Base-by-base conservation (phyloP, 208 protist species). In the Vickermania ingenoplastis region DNA sequence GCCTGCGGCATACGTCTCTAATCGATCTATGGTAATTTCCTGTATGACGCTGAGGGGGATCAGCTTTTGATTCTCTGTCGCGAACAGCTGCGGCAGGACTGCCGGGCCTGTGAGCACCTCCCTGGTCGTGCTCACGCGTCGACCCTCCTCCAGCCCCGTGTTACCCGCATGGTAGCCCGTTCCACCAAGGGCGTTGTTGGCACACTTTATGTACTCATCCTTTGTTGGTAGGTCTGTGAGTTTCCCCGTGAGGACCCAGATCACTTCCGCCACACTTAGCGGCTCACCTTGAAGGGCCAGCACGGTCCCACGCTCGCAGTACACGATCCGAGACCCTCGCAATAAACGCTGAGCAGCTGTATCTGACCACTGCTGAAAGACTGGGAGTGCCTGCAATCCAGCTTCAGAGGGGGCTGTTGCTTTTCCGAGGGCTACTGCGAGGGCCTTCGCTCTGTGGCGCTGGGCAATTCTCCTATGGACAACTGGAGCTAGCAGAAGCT, bases 161-260 rank as follows among this genome's bases (percentile, higher is more conserved):
- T n/a, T n/a, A n/a, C n/a, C n/a, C n/a, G n/a, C n/a, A n/a, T n/a
- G n/a, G n/a, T n/a, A n/a, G 22, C 24, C 11, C 7, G 50, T 54
- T 5, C 13, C 21, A 13, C 21, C 13, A 28, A 26, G n/a, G 11
- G 24, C 22, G 50, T 54, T 54, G 11, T 17, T 5, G 21, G 24
- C 50, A 26, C 50, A 54, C 13, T 17, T 26, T 26, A 28, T 25
- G 11, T 71, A 54, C 29, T 89, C 78, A 21, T 29, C 53, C 51
- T 85, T 88, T 28, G 63, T 74, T 0, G 72, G 80, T 1, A 93
- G 65, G 59, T 93, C 75, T 3, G 66, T 61, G 30, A 90, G 29
- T 53, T 68, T 77, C 2, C 86, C 86, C 13, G 75, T 71, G 0
- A 87, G 23, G 3, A 93, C 61, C 72, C 79, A 90, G 59, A 75